A percentile compares a stretch with the other conserved stretches of the same genome.
phyloP scores from a whole-genome alignment of 805 yeast genomes.

The Diddensiella caesifluorescens region DNA sequence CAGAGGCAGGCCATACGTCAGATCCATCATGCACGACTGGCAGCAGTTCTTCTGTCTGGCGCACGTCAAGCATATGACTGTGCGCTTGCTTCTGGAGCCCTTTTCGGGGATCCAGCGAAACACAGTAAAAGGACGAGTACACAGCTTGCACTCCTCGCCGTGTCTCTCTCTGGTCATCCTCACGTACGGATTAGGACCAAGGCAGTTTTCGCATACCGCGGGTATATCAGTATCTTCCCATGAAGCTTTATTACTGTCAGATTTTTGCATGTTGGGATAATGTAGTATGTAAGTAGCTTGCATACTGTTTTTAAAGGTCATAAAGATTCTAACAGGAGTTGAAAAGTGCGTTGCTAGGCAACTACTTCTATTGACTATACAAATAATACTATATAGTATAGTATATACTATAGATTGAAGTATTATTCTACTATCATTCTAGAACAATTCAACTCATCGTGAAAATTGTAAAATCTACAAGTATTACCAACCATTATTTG shows the following conservation, averaged over 20 bases:
- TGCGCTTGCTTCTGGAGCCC: conserved; percentile 47
- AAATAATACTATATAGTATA: too few species aligned
- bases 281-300: neutral
- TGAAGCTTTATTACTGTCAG: conserved; percentile 31
- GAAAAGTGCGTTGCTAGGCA: too few species aligned
- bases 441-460: too few species aligned
- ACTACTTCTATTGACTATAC: too few species aligned
- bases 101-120: conserved; percentile 63
- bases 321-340: neutral
- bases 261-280: conserved; percentile 24
- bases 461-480: too few species aligned
- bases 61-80: conserved; percentile 75
- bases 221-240: conserved; percentile 44
- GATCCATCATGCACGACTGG: conserved; percentile 80
- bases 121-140: conserved; percentile 79
- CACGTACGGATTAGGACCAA: conserved; percentile 62
- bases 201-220: conserved; percentile 66
- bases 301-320: conserved; percentile 1
- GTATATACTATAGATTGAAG: too few species aligned
- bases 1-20: conserved; percentile 75
- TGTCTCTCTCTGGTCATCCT: conserved; percentile 62
- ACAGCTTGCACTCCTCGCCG: conserved; percentile 80
- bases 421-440: too few species aligned
- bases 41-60: conserved; percentile 77
- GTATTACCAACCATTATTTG: too few species aligned